Percentiles rank a stretch among this genome's conserved stretches.
Evolutionary conservation across 1,284 basidiomycete species (phyloP).

Genomic region (Leccinum huronense): DNA sequence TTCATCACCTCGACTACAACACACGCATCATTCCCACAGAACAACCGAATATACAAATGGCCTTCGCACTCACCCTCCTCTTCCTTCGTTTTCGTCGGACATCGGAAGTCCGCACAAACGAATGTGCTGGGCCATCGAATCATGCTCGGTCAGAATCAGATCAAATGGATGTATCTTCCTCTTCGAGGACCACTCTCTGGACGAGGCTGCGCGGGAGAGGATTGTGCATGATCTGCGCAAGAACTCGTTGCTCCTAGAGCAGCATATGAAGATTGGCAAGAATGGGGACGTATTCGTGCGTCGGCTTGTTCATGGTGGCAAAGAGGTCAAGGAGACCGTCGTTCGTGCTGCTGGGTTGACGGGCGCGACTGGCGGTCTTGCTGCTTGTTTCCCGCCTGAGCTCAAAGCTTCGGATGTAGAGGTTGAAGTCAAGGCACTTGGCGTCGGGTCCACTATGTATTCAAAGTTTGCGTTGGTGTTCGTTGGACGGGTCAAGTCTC

Average conservation of each 20-base stretch:
- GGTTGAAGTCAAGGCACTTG: slow-evolving; percentile 19
- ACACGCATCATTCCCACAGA: slow-evolving; percentile 35
- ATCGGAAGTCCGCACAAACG: slow-evolving; percentile 38
- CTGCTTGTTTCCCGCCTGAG: slow-evolving; percentile 20
- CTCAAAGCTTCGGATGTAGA: slow-evolving; percentile 19
- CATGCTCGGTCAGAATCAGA: too few relatives aligned
- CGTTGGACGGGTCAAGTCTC: slow-evolving; percentile 19
- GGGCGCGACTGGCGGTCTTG: slow-evolving; percentile 13
- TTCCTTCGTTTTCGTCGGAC: slow-evolving; percentile 31
- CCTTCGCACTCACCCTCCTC: slow-evolving; percentile 28
- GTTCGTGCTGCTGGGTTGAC: slow-evolving; percentile 21
- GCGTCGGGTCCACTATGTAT: slow-evolving; percentile 7
- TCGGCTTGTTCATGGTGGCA: slow-evolving; percentile 25
- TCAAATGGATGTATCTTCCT: slow-evolving; percentile 6
- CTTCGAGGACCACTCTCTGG: slow-evolving; percentile 32
- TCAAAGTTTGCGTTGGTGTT: slow-evolving; percentile 16
- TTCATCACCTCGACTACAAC: slow-evolving; percentile 35
- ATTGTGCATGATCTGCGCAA: slow-evolving; percentile 28
- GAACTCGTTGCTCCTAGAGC: slow-evolving; percentile 28
- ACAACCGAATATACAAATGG: slow-evolving; percentile 40
- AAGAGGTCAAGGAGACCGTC: slow-evolving; percentile 13
- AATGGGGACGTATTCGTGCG: slow-evolving; percentile 26
- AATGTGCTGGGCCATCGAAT: too few relatives aligned
- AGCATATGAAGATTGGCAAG: slow-evolving; percentile 32
- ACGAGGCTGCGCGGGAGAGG: slow-evolving; percentile 25